Percentiles rank a stretch among this genome's conserved stretches.
These are phyloP conservation scores for Neurospora sp. DNA, from an alignment of 495 filamentous ascomycete species.

Conservation along the genomic window DNA sequence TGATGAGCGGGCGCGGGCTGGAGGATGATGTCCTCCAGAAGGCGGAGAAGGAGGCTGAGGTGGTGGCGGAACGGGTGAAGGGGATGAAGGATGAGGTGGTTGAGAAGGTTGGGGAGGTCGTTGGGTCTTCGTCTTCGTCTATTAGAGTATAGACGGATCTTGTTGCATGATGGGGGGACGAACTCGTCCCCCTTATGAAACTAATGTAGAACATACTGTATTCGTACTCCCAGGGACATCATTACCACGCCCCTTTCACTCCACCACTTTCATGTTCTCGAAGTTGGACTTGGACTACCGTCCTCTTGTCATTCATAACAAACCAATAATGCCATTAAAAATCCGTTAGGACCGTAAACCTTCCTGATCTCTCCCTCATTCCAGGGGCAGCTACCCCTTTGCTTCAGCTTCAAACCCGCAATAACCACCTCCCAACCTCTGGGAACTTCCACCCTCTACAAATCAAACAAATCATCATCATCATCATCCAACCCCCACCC, in stretches of 20 bases:
- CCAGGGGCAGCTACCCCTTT: slow-evolving; percentile 2
- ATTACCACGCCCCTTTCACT: background rate
- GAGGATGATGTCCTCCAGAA: background rate
- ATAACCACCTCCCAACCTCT: slow-evolving; percentile 1
- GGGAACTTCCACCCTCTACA: slow-evolving; percentile 14
- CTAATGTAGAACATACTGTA: background rate
- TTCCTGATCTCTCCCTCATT: background rate
- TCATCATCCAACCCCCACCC: slow-evolving; percentile 79
- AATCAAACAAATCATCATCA: slow-evolving; percentile 71
- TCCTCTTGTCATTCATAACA: background rate
- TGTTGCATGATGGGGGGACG: no score
- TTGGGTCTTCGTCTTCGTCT: background rate
- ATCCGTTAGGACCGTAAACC: background rate
- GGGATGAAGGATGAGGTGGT: background rate
- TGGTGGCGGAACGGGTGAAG: background rate
- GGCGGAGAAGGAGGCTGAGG: background rate
- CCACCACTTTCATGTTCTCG: background rate
- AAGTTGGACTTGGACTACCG: background rate
- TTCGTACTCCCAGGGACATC: background rate
- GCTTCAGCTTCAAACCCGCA: background rate
- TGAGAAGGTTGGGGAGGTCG: background rate
- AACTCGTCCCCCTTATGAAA: background rate
- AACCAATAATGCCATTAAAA: background rate
- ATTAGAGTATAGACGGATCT: background rate
- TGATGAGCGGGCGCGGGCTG: background rate